Evolutionary conservation across 768 basidiomycete species (phyloP).

Genomic region (Leccinum imitatum): DNA sequence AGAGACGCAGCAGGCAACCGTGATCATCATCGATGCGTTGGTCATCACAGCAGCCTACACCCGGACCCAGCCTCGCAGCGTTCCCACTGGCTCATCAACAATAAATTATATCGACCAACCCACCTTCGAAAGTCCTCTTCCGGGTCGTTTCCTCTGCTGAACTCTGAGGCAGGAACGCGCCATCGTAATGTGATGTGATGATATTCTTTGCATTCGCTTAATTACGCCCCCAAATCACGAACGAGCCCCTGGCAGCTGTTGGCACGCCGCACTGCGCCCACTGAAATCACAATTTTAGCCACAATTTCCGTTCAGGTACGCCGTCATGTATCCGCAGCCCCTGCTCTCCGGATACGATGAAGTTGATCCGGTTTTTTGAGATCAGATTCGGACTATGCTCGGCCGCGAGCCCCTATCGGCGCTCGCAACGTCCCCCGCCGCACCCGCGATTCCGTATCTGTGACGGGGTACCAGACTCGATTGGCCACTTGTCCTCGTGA

Average conservation of each 20-base stretch:
- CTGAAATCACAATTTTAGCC: conserved; percentile 37
- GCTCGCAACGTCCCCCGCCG: conserved; percentile 19
- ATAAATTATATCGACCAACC: background rate
- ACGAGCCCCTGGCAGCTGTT: conserved; percentile 25
- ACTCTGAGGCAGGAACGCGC: conserved; percentile 35
- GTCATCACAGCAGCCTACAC: conserved; percentile 46
- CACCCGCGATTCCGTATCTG: conserved; percentile 23
- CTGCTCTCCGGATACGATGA: background rate
- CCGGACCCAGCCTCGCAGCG: conserved; percentile 33
- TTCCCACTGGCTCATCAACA: conserved; percentile 14
- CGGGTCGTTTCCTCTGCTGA: conserved; percentile 1
- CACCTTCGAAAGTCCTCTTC: conserved; percentile 4
- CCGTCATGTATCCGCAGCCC: background rate
- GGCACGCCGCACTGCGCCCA: conserved; percentile 38
- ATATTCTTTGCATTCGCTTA: conserved; percentile 35
- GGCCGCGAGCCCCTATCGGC: conserved; percentile 21
- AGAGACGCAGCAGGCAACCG: conserved; percentile 38
- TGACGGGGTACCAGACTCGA: conserved; percentile 17
- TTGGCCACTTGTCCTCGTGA: conserved; percentile 21
- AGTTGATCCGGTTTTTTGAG: conserved; percentile 28
- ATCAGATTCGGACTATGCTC: conserved; percentile 17
- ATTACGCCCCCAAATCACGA: conserved; percentile 41
- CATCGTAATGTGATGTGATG: conserved; percentile 24
- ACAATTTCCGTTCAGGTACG: background rate
- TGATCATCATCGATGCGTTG: conserved; percentile 38